These are phyloP conservation scores for Decorospora gaudefroyi DNA, from an alignment of 2,329 filamentous ascomycete species.

Conservation along the genomic window DNA sequence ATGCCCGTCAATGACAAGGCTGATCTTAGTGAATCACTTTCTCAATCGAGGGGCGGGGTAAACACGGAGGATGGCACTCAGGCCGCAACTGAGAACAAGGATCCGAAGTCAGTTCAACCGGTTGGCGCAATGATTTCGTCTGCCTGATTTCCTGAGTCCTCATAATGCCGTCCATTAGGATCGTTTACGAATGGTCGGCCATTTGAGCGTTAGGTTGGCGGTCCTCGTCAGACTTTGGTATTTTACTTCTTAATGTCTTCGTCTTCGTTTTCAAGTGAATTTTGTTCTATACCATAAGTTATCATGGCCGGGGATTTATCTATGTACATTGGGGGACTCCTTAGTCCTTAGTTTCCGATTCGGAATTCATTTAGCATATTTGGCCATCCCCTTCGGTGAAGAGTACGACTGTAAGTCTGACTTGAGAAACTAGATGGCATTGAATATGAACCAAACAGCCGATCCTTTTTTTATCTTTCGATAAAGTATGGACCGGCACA, in stretches of 20 bases:
- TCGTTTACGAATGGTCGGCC: not conserved
- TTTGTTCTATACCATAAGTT: constrained; percentile 14
- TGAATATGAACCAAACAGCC: no score
- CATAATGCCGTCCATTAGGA: not conserved
- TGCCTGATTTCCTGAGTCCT: constrained; percentile 4
- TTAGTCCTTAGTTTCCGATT: not conserved
- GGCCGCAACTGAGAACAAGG: constrained; percentile 7
- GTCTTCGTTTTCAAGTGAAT: constrained; percentile 7
- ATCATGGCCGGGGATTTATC: not conserved
- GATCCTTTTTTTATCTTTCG: no score
- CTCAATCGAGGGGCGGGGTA: constrained; percentile 44
- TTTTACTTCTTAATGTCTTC: not conserved
- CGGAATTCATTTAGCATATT: not conserved
- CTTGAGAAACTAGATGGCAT: no score
- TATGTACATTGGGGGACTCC: not conserved
- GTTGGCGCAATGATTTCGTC: constrained; percentile 4
- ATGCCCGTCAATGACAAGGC: constrained; percentile 46
- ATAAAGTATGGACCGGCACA: no score
- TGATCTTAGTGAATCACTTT: constrained; percentile 40
- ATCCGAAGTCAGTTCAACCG: constrained; percentile 5
- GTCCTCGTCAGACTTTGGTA: not conserved
- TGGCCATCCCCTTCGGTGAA: no score
- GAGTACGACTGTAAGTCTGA: no score
- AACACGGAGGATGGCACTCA: constrained; percentile 37
- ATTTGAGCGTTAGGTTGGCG: constrained; percentile 5